These are phyloP conservation scores for Trichosporon asahii DNA, from an alignment of 1,284 basidiomycete species.

Conservation along the genomic window DNA sequence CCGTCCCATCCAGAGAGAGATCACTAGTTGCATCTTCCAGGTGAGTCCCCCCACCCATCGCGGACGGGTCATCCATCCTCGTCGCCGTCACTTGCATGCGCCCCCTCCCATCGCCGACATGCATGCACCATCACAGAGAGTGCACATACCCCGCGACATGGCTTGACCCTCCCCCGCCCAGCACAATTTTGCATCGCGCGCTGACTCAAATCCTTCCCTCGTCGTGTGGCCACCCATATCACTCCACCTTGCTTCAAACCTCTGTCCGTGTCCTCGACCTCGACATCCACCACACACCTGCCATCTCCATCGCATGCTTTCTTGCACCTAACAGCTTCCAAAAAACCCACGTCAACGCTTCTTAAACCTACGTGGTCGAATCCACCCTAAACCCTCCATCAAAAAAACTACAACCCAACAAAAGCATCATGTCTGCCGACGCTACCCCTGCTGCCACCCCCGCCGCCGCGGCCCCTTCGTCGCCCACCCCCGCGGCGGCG, in stretches of 20 bases:
- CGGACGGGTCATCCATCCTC: neutral
- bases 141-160: neutral
- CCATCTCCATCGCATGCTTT: neutral
- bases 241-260: slow-evolving; percentile 1
- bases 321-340: slow-evolving; percentile 11
- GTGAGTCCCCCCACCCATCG: slow-evolving; percentile 14
- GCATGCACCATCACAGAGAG: neutral
- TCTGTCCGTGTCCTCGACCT: neutral
- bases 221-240: slow-evolving; percentile 5
- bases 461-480: slow-evolving; percentile 25
- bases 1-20: slow-evolving; percentile 14
- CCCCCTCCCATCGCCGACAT: neutral
- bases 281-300: neutral
- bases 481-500: slow-evolving; percentile 28
- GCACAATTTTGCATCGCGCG: slow-evolving; percentile 1
- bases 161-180: neutral
- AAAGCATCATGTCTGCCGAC: slow-evolving; percentile 38
- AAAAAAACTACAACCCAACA: slow-evolving; percentile 13
- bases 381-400: slow-evolving; percentile 27
- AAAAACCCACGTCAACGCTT: slow-evolving; percentile 33
- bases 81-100: neutral
- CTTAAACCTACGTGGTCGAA: slow-evolving; percentile 29
- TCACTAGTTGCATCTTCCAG: slow-evolving; percentile 22
- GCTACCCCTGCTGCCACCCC: slow-evolving; percentile 31
- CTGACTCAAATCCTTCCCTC: slow-evolving; percentile 8